Percentiles rank a stretch among this genome's conserved stretches.
Conservation (phyloP, 805 yeast genomes). For the Schwanniomyces occidentalis region DNA sequence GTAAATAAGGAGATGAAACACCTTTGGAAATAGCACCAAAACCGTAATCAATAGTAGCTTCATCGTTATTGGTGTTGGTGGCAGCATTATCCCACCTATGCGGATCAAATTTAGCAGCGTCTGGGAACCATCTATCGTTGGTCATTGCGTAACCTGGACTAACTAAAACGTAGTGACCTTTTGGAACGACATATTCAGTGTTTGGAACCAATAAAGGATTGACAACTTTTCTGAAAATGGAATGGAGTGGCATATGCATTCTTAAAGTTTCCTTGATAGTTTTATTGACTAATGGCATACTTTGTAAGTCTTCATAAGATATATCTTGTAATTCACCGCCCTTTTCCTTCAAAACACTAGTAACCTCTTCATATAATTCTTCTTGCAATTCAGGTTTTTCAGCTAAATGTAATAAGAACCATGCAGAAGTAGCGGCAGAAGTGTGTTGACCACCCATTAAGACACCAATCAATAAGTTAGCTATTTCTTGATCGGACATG, state of each 20-base stretch:
- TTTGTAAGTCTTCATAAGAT: conserved; percentile 78
- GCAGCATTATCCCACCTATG: conserved; percentile 72
- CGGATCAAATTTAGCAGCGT: conserved; percentile 72
- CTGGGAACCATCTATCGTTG: conserved; percentile 75
- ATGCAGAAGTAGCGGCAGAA: conserved; percentile 91
- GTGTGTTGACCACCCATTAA: conserved; percentile 99
- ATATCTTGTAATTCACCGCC: conserved; percentile 52
- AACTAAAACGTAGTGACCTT: conserved; percentile 85
- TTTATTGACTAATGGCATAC: conserved; percentile 79
- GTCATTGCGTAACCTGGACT: conserved; percentile 92
- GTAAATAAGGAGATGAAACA: conserved; percentile 92
- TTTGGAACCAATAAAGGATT: conserved; percentile 78
- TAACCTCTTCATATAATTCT: conserved; percentile 74
- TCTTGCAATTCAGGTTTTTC: conserved; percentile 85
- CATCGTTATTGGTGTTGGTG: conserved; percentile 8
- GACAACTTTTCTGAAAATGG: conserved; percentile 89
- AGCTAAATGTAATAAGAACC: conserved; percentile 90
- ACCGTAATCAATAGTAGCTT: conserved; percentile 80
- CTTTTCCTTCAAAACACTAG: conserved; percentile 56
- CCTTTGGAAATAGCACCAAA: conserved; percentile 96
- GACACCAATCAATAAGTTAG: conserved; percentile 90
- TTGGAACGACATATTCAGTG: conserved; percentile 78
- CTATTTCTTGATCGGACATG: conserved; percentile 95
- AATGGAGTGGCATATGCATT: conserved; percentile 95
- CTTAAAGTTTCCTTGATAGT: conserved; percentile 91